A percentile compares a stretch with the other conserved stretches of the same genome.
Evolutionary conservation across 805 yeast species (phyloP).

Genomic region (Clavispora phyllophila): DNA sequence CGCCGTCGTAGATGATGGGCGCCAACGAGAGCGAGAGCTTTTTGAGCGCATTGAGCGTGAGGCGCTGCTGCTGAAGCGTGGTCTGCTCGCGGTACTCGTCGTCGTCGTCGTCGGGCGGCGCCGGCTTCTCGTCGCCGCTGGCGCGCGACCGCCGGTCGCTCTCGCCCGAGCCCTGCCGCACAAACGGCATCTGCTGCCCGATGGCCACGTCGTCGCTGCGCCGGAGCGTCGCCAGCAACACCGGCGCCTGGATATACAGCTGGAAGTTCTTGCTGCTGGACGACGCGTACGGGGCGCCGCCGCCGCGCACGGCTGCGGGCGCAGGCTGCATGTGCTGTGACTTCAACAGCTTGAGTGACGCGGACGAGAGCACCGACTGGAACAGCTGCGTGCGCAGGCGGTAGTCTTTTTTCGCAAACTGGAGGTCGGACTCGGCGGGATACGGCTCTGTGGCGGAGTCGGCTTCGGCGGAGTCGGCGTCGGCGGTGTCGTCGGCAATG

Average conservation of each 20-base stretch:
- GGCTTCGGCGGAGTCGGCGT: slow-evolving; percentile 2
- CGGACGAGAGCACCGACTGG: slow-evolving; percentile 41
- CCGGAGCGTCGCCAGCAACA: slow-evolving; percentile 31
- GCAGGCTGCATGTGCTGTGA: slow-evolving; percentile 20
- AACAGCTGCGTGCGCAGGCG: slow-evolving; percentile 37
- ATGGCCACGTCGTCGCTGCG: slow-evolving; percentile 31
- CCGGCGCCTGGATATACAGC: slow-evolving; percentile 44
- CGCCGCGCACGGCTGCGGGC: too few species aligned
- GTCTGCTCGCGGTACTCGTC: slow-evolving; percentile 31
- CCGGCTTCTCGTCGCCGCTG: slow-evolving; percentile 1
- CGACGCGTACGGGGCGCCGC: not conserved
- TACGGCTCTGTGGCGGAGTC: slow-evolving; percentile 5
- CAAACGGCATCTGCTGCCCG: slow-evolving; percentile 39
- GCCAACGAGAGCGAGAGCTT: slow-evolving; percentile 39
- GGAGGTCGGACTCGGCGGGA: slow-evolving; percentile 12
- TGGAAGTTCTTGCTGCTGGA: slow-evolving; percentile 31
- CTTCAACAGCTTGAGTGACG: slow-evolving; percentile 36
- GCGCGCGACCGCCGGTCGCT: slow-evolving; percentile 16
- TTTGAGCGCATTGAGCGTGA: slow-evolving; percentile 40
- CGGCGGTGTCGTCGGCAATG: not conserved
- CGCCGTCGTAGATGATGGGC: slow-evolving; percentile 30
- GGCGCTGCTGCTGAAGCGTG: slow-evolving; percentile 35
- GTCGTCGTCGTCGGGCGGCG: slow-evolving; percentile 12
- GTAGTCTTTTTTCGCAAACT: slow-evolving; percentile 37
- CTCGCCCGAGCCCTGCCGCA: slow-evolving; percentile 13